Evolutionary conservation across 2,329 filamentous ascomycete species (phyloP), one percentile per base, ranked within the genome.

Genomic region (Aspergillus proliferans): DNA sequence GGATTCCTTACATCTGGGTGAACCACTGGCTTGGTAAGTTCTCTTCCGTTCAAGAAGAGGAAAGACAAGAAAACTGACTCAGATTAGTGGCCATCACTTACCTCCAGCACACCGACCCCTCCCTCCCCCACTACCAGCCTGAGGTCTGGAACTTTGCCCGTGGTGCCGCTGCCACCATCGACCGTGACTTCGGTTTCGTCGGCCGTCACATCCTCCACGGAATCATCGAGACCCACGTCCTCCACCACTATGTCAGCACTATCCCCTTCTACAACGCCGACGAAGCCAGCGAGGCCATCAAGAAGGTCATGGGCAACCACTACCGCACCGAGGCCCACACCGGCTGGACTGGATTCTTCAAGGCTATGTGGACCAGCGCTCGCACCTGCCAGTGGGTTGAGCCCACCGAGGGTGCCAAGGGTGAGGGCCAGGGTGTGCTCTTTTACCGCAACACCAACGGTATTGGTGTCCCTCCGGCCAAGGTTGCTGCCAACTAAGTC

Each of bases 251-350:
- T 73, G 83, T 97, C 69, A 92, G 87, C 74, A 88, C 84, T 65
- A 97, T 97, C 59, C 92, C 92, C 54, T 96, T 96, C 76, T 97
- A 97, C 77, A 81, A 96, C 71, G 92, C 91, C 65, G 90, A 95
- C 61, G 91, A 96, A 76, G 91, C 92, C 50, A 86, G 84, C 61
- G 91, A 96, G 61, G 91, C 91, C 64, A 95, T 97, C 80, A 90
- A 91, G 80, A 82, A 82, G 52, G 78, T 98, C 70, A 96, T 98
- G 92, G 93, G 93, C 70, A 78, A 80, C 64, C 93, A 98, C 80
- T 98, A 98, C 78, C 88, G 91, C 57, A 76, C 87, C 46, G 86
- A 98, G 61, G 84, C 83, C 52, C 71, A 82, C 70, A 90, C 79
- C 49, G 93, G 93, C 43, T 74, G 86, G 34, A 57, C 85, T 40